phyloP scores from a whole-genome alignment of 768 basidiomycete genomes.

The Mycena epipterygia region DNA sequence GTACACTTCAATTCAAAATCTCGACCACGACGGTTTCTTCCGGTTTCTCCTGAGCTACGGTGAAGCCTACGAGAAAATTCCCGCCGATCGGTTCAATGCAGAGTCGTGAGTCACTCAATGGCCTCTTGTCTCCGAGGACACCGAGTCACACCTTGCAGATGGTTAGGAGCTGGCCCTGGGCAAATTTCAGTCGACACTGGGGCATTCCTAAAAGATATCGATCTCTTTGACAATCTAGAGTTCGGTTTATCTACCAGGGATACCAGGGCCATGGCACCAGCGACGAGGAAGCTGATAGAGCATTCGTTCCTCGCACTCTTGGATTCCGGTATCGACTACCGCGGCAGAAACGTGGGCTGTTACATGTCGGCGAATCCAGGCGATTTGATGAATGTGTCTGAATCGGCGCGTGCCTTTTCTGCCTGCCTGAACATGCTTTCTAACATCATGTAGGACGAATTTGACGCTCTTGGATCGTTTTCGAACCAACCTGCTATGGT shows the following conservation, averaged over 20 bases:
- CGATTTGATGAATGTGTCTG: not conserved
- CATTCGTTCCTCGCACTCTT: constrained; percentile 50
- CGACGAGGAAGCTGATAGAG: constrained; percentile 47
- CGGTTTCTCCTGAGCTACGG: constrained; percentile 37
- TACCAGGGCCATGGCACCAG: constrained; percentile 46
- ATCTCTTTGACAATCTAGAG: constrained; percentile 49
- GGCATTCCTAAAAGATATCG: constrained; percentile 50
- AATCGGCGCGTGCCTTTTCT: not conserved
- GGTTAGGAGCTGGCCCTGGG: constrained; percentile 36
- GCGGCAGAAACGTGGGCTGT: constrained; percentile 54
- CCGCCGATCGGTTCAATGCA: constrained; percentile 44
- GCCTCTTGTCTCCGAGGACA: not conserved
- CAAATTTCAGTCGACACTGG: constrained; percentile 21
- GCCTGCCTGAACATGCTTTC: not conserved
- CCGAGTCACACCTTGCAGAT: too few species aligned
- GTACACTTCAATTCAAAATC: not conserved
- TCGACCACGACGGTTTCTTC: not conserved
- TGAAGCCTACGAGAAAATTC: constrained; percentile 45
- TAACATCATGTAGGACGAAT: constrained; percentile 29
- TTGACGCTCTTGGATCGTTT: constrained; percentile 39
- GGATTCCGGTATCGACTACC: constrained; percentile 60
- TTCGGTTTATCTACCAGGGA: constrained; percentile 51
- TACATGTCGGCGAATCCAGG: constrained; percentile 46
- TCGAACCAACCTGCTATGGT: constrained; percentile 39
- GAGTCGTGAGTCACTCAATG: constrained; percentile 34